A percentile compares a stretch with the other conserved stretches of the same genome.
Conservation (phyloP, 2,329 filamentous ascomycete species). For the Fusarium duplospermum region DNA sequence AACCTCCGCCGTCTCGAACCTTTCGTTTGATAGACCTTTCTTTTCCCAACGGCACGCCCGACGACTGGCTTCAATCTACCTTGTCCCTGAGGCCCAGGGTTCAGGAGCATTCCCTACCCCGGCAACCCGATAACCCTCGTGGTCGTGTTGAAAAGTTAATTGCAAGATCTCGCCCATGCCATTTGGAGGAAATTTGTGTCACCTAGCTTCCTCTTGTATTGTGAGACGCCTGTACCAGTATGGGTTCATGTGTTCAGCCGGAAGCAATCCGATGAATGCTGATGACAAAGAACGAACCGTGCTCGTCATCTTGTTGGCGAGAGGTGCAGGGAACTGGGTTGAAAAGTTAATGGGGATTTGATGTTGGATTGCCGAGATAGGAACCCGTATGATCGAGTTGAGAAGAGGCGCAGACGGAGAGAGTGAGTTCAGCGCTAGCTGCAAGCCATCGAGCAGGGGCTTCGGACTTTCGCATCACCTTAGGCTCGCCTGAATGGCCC, state of each 20-base stretch:
- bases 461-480: conserved; percentile 24
- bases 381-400: background rate
- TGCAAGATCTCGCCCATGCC: background rate
- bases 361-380: conserved; percentile 8
- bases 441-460: conserved; percentile 25
- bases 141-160: background rate
- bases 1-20: background rate
- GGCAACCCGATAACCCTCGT: background rate
- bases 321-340: conserved; percentile 17
- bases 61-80: background rate
- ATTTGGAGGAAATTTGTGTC: background rate
- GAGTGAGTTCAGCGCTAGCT: conserved; percentile 23
- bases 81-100: background rate
- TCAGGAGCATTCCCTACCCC: background rate
- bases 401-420: conserved; percentile 11
- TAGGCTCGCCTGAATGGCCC: conserved; percentile 7
- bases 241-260: background rate
- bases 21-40: background rate
- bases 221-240: background rate
- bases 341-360: conserved; percentile 9
- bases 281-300: conserved; percentile 15
- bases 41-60: conserved; percentile 24
- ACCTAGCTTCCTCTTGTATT: background rate
- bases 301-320: background rate
- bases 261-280: background rate